Evolutionary conservation across 2,329 filamentous ascomycete species (phyloP).

Genomic region (Monosporascus ibericus): DNA sequence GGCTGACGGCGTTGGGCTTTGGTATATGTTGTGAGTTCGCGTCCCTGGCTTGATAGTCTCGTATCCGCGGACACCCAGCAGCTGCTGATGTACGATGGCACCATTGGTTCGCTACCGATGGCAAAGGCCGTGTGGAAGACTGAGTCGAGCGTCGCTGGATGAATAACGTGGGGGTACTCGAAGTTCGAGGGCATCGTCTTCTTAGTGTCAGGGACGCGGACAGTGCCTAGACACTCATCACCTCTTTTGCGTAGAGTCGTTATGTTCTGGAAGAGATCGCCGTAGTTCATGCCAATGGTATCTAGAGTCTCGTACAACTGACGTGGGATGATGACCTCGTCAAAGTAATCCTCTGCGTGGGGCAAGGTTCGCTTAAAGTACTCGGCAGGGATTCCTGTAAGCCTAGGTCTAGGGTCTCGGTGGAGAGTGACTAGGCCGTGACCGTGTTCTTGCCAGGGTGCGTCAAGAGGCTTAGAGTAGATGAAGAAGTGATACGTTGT

Average conservation of each 20-base stretch:
- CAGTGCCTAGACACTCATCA: slow-evolving; percentile 28
- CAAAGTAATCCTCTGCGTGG: slow-evolving; percentile 18
- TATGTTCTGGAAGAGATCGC: slow-evolving; percentile 44
- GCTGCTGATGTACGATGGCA: slow-evolving; percentile 39
- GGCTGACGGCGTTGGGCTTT: slow-evolving; percentile 29
- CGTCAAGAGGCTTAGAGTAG: slow-evolving; percentile 37
- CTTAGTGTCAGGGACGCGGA: slow-evolving; percentile 43
- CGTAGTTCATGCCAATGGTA: slow-evolving; percentile 46
- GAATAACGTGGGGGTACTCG: slow-evolving; percentile 50
- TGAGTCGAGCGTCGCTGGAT: slow-evolving; percentile 51
- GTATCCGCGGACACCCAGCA: slow-evolving; percentile 37
- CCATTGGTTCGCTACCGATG: slow-evolving; percentile 40
- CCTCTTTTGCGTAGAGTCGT: slow-evolving; percentile 25
- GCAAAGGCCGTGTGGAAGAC: slow-evolving; percentile 49
- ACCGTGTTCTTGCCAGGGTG: slow-evolving; percentile 38
- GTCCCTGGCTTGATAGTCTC: slow-evolving; percentile 24
- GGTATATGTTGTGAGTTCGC: slow-evolving; percentile 36
- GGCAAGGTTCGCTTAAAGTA: slow-evolving; percentile 2
- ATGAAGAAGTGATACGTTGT: slow-evolving; percentile 35
- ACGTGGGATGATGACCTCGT: slow-evolving; percentile 30
- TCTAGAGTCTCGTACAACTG: slow-evolving; percentile 47
- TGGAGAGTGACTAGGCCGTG: slow-evolving; percentile 23
- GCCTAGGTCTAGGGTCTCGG: slow-evolving; percentile 7
- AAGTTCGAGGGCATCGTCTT: slow-evolving; percentile 46
- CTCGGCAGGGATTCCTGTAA: not conserved